phyloP scores from a whole-genome alignment of 208 protist species.

The Crithidia fasciculata region DNA sequence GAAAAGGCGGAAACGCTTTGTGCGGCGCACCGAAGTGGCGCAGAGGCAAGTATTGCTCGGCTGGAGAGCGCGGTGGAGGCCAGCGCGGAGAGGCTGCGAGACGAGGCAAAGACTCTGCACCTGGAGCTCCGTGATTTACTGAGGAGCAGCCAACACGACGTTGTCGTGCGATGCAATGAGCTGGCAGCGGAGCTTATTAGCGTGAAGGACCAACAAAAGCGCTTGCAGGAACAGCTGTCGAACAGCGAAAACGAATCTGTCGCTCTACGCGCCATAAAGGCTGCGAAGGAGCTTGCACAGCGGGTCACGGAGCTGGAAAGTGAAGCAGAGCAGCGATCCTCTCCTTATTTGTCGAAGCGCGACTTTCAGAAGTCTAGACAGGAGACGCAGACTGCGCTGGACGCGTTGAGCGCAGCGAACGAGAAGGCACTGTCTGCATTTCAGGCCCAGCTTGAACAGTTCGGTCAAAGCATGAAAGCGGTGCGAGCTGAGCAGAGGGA shows the following conservation, averaged over 20 bases:
- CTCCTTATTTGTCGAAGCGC: neutral
- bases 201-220: slow-evolving; percentile 27
- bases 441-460: slow-evolving; percentile 9
- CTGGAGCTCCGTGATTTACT: slow-evolving; percentile 18
- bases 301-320: slow-evolving; percentile 17
- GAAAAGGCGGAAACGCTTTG: slow-evolving; percentile 28
- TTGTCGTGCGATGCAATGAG: slow-evolving; percentile 5
- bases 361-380: slow-evolving; percentile 19
- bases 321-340: slow-evolving; percentile 9
- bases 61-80: neutral
- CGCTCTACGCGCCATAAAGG: slow-evolving; percentile 4
- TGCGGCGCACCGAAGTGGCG: slow-evolving; percentile 4
- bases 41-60: slow-evolving; percentile 3
- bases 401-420: neutral
- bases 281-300: slow-evolving; percentile 15
- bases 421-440: neutral
- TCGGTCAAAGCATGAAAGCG: slow-evolving; percentile 5
- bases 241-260: neutral
- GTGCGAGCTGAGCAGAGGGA: slow-evolving; percentile 21
- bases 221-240: slow-evolving; percentile 17
- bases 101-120: slow-evolving; percentile 23
- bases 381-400: slow-evolving; percentile 13
- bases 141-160: slow-evolving; percentile 4
- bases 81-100: slow-evolving; percentile 2
- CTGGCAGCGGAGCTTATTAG: slow-evolving; percentile 18